Percentiles rank a stretch among this genome's conserved stretches.
Evolutionary conservation across 345 rosid genomes (phyloP).

Genomic region (Pistacia atlantica): DNA sequence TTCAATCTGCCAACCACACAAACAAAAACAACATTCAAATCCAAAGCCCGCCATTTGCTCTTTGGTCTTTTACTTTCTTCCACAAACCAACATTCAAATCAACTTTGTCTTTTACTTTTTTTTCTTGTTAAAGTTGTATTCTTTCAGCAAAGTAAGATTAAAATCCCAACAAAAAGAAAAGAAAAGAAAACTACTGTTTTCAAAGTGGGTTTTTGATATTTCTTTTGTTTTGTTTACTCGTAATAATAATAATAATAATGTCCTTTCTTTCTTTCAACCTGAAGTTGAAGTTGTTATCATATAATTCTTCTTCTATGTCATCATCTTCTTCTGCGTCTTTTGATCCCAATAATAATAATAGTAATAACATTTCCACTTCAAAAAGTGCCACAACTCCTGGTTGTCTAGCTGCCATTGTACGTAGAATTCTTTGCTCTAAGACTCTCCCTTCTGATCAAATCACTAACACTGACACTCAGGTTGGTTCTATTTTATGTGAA

Average conservation of each 20-base stretch:
- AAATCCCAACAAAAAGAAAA: not conserved
- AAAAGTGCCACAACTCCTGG: slow-evolving; percentile 40
- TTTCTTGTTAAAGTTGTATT: slow-evolving; percentile 11
- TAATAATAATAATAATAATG: too few relatives aligned
- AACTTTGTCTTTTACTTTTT: not conserved
- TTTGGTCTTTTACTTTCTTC: not conserved
- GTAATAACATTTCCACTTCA: slow-evolving; percentile 24
- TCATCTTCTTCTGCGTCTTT: slow-evolving; percentile 32
- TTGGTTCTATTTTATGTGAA: slow-evolving; percentile 20
- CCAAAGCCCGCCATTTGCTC: slow-evolving; percentile 50
- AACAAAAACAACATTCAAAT: slow-evolving; percentile 46
- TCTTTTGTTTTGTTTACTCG: too few relatives aligned
- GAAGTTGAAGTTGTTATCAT: slow-evolving; percentile 41
- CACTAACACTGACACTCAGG: slow-evolving; percentile 20
- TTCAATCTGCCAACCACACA: too few relatives aligned
- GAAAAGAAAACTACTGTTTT: too few relatives aligned
- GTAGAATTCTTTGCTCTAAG: slow-evolving; percentile 56
- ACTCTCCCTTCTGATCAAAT: slow-evolving; percentile 52
- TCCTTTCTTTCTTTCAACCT: not conserved
- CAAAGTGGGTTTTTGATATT: too few relatives aligned
- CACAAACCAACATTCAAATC: slow-evolving; percentile 22
- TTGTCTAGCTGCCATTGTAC: slow-evolving; percentile 53
- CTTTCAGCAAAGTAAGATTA: slow-evolving; percentile 14
- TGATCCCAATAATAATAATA: slow-evolving; percentile 17
- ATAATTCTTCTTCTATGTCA: slow-evolving; percentile 43